phyloP scores from a whole-genome alignment of 179 eudicot genomes.

The Drosera spatulata region DNA sequence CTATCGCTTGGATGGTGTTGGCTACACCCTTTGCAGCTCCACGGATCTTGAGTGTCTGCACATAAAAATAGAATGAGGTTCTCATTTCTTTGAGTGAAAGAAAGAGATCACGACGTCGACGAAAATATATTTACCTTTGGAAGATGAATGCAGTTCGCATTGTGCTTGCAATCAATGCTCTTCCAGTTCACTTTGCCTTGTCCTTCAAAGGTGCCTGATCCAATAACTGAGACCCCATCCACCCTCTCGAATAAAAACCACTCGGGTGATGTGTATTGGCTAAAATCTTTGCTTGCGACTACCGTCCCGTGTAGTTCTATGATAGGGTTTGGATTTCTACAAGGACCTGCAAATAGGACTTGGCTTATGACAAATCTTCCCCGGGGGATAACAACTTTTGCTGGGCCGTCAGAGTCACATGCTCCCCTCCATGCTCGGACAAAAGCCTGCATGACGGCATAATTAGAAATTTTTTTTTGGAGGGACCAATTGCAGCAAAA shows the following conservation, averaged over 20 bases:
- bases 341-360: constrained; percentile 43
- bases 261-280: constrained; percentile 12
- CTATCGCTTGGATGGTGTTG: no score
- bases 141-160: constrained; percentile 21
- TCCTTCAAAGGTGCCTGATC: constrained; percentile 30
- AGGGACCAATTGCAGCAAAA: no score
- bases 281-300: constrained; percentile 23
- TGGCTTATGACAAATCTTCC: constrained; percentile 36
- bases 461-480: no score
- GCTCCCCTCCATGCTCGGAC: constrained; percentile 46
- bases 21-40: no score
- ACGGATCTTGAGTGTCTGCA: no score
- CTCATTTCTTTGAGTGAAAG: no score
- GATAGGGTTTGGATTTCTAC: constrained; percentile 17
- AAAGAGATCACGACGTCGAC: no score
- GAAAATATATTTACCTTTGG: constrained; percentile 29
- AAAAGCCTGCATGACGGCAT: constrained; percentile 31
- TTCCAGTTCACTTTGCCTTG: constrained; percentile 27
- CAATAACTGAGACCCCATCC: constrained; percentile 23
- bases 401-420: constrained; percentile 18
- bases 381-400: constrained; percentile 32
- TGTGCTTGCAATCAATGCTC: constrained; percentile 10
- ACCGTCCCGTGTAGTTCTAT: constrained; percentile 34
- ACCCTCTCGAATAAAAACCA: constrained; percentile 24
- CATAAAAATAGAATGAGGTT: no score